These are phyloP conservation scores for Spathaspora hagerdaliae DNA, from an alignment of 805 yeast genomes.

Conservation along the genomic window DNA sequence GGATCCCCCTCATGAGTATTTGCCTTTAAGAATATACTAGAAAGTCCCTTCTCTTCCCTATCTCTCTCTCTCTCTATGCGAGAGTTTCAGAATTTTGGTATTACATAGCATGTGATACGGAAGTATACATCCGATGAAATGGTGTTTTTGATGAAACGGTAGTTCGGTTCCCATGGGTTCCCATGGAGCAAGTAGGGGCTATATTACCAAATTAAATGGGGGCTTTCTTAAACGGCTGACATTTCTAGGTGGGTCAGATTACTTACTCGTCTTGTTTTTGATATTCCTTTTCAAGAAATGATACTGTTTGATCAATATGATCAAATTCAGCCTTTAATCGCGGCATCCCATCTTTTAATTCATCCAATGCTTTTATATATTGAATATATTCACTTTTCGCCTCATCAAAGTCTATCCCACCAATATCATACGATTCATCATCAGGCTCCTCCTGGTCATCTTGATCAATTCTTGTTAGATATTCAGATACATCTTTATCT, in stretches of 20 bases:
- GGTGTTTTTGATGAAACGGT: too few relatives aligned
- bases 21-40: too few relatives aligned
- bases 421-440: neutral
- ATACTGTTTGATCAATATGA: constrained; percentile 26
- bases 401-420: constrained; percentile 3
- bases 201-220: too few relatives aligned
- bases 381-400: constrained; percentile 19
- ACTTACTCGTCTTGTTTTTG: constrained; percentile 8
- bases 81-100: too few relatives aligned
- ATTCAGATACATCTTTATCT: constrained; percentile 26
- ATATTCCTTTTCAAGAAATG: constrained; percentile 22
- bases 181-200: too few relatives aligned
- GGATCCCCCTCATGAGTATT: too few relatives aligned
- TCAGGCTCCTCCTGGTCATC: constrained; percentile 9
- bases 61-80: too few relatives aligned
- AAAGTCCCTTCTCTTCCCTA: too few relatives aligned
- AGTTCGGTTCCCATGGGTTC: too few relatives aligned
- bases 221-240: too few relatives aligned
- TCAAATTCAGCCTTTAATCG: constrained; percentile 30
- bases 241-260: neutral
- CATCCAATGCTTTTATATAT: constrained; percentile 24
- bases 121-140: too few relatives aligned
- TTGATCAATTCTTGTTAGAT: constrained; percentile 16
- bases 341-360: constrained; percentile 35
- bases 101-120: too few relatives aligned